Conservation (phyloP, 1,284 basidiomycete species). For the Tilletia walkeri region DNA sequence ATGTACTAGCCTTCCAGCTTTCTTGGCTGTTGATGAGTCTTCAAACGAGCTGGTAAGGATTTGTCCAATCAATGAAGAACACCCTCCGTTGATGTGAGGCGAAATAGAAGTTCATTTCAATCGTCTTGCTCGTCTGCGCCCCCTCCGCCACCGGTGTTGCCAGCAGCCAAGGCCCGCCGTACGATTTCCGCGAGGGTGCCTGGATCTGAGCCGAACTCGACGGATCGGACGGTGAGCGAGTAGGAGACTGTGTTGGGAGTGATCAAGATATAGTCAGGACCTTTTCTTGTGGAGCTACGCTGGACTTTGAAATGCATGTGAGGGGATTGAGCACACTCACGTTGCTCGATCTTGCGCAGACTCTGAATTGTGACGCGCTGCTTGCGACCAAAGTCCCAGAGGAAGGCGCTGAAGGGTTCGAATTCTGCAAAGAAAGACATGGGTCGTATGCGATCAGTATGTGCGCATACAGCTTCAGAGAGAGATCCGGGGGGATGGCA, state of each 20-base stretch:
- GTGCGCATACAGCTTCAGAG: background rate
- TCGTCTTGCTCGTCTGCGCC: slow-evolving; percentile 19
- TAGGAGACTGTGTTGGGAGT: slow-evolving; percentile 29
- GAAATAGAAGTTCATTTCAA: background rate
- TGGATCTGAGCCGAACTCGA: slow-evolving; percentile 37
- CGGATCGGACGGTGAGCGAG: slow-evolving; percentile 38
- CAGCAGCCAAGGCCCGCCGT: slow-evolving; percentile 26
- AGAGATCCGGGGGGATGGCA: background rate
- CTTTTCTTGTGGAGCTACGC: too few species aligned
- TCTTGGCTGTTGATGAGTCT: too few species aligned
- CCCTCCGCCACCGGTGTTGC: slow-evolving; percentile 16
- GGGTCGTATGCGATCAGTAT: too few species aligned
- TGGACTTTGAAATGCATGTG: background rate
- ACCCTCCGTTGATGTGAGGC: too few species aligned
- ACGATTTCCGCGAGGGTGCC: slow-evolving; percentile 41
- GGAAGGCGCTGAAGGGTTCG: slow-evolving; percentile 69
- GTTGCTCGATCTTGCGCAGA: slow-evolving; percentile 88
- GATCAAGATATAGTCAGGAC: too few species aligned
- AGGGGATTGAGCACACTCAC: slow-evolving; percentile 59
- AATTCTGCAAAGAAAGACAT: slow-evolving; percentile 64
- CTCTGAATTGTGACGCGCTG: slow-evolving; percentile 80
- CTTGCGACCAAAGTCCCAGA: slow-evolving; percentile 78
- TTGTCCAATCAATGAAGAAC: too few species aligned
- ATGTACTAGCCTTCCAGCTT: too few species aligned
- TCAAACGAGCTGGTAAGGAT: too few species aligned